These are phyloP conservation scores for Periconia sp. DNA, from an alignment of 2,329 filamentous ascomycete species.

Conservation along the genomic window DNA sequence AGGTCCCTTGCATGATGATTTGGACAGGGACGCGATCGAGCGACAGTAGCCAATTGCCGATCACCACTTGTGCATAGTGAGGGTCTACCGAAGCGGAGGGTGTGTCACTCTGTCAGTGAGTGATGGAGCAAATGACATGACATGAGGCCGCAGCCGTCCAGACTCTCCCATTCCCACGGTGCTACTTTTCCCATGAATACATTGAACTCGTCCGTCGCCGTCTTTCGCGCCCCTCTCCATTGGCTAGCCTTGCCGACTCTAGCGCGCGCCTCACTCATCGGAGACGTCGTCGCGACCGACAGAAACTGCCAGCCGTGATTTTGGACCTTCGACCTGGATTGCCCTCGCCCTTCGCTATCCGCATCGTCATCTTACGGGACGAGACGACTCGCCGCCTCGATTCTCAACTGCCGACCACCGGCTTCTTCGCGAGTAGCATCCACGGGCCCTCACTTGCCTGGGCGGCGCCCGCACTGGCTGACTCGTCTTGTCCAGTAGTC, in stretches of 20 bases:
- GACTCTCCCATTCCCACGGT: too few relatives aligned
- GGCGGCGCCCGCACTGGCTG: neutral
- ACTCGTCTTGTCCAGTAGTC: too few relatives aligned
- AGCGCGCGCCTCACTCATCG: slow-evolving; percentile 1
- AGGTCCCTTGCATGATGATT: too few relatives aligned
- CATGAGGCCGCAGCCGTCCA: too few relatives aligned
- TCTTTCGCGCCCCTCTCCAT: neutral
- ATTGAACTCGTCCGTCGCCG: slow-evolving; percentile 1
- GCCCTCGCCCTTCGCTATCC: too few relatives aligned
- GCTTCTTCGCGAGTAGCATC: neutral
- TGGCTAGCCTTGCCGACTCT: slow-evolving; percentile 2
- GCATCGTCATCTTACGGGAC: neutral
- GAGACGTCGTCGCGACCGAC: neutral
- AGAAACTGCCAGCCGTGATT: neutral
- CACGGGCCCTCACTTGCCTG: neutral
- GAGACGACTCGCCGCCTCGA: neutral
- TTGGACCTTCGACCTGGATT: too few relatives aligned
- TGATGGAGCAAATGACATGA: too few relatives aligned
- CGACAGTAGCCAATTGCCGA: too few relatives aligned
- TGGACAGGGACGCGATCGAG: too few relatives aligned
- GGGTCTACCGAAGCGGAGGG: too few relatives aligned
- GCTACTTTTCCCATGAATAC: neutral
- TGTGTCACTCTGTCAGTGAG: too few relatives aligned
- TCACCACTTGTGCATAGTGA: too few relatives aligned
- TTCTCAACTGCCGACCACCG: neutral